Conservation (phyloP, 2,329 filamentous ascomycete species). For the Colletotrichum sp. region DNA sequence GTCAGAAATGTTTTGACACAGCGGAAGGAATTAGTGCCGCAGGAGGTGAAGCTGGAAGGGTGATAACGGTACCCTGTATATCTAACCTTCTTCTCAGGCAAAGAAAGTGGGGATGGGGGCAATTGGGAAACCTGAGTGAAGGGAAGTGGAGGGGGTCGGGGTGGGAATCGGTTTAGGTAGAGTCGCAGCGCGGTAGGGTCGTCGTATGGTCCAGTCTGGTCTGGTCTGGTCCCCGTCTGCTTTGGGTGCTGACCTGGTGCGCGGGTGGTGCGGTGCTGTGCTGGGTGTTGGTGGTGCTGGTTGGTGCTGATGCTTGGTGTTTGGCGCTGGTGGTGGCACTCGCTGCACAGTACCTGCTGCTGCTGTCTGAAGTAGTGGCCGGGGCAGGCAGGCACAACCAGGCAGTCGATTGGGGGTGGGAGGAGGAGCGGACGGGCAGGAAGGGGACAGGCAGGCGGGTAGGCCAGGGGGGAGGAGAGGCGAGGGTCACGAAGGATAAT, state of each 20-base stretch:
- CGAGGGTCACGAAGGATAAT: neutral
- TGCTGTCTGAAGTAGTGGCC: neutral
- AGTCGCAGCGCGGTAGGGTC: constrained; percentile 16
- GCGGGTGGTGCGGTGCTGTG: neutral
- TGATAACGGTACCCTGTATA: constrained; percentile 22
- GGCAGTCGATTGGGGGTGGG: neutral
- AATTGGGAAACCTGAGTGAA: constrained; percentile 21
- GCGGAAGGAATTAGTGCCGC: constrained; percentile 41
- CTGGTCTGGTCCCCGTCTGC: neutral
- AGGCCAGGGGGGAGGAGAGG: neutral
- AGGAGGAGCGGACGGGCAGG: neutral
- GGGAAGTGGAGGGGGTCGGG: constrained; percentile 21
- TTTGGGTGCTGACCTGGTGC: neutral
- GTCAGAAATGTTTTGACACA: constrained; percentile 44
- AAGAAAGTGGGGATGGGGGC: constrained; percentile 21
- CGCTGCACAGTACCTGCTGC: neutral
- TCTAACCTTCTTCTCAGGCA: constrained; percentile 21
- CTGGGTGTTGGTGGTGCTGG: neutral
- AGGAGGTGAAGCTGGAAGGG: constrained; percentile 32
- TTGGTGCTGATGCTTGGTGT: neutral
- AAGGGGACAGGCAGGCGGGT: neutral
- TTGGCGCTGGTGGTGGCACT: neutral
- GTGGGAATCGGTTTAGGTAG: constrained; percentile 12
- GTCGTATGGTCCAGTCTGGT: neutral
- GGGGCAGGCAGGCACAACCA: neutral